Base-by-base conservation (phyloP, 805 yeast species). In the Metschnikowia anglica region DNA sequence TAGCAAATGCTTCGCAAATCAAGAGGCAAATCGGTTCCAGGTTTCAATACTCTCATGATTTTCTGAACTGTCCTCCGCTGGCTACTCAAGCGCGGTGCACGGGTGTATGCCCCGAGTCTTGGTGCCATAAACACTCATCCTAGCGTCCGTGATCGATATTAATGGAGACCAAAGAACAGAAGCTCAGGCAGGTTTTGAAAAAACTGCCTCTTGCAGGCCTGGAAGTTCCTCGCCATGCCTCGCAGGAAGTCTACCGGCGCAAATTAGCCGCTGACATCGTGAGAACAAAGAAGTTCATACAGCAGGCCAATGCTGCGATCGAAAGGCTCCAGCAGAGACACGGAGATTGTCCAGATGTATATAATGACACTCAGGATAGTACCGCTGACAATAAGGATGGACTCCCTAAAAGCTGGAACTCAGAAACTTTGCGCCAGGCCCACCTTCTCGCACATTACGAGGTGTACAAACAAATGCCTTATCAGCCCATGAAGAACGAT, bases 401-500 rank as follows among this genome's bases (percentile, higher is more conserved):
- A 11, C 24, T 34, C 23, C 12, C 24, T n/a, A 7, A 34, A 13
- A 37, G 26, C 16, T 46, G 46, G 49, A 29, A 15, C 19, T 37
- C 34, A 4, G 47, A 42, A 19, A 41, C 47, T 6, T 21, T 13
- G 19, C 18, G 37, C 19, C 21, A 31, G n/a, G 49, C 41, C 15
- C 49, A 44, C 31, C 36, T 44, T 19, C 36, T 51, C 26, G 53
- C 55, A 17, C 51, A 46, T 10, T 16, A 44, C 23, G 55, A 48
- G 17, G 50, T 43, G 4, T 51, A 44, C 28, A 31, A 34, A 17
- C 42, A 37, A 28, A 48, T 53, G 27, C 52, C 56, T 3, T 53
- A 51, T 29, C 31, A 41, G 26, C 45, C 55, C 12, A 44, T 42
- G 43, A 53, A 51, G 31, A 51, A 47, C 41, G 56, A 53, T 21